Evolutionary conservation across 2,329 filamentous ascomycete genomes (phyloP), one percentile per base, ranked within the genome.

Genomic region (Fusarium nurragi): DNA sequence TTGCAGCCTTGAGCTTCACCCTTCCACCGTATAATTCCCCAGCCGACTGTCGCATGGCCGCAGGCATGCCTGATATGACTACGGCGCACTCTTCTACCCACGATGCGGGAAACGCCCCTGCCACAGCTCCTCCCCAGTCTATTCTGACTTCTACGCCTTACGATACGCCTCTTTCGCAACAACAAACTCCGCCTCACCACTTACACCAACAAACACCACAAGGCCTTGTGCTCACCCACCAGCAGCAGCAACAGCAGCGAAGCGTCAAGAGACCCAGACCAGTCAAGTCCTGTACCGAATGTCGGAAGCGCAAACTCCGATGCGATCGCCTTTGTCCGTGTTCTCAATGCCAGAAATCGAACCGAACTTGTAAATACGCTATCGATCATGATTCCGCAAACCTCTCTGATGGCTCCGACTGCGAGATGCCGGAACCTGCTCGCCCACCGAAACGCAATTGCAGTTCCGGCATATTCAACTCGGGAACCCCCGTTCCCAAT

Each of bases 341-440:
- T 67, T 83, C 83, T 7, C 84, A 87, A 71, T 88, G 85, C 70
- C 82, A 84, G 47, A 86, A 84, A 71, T 84, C 83, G n/a, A 81
- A 79, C 64, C 82, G 84, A 32, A 69, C 74, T 36, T 87, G 84
- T 75, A 82, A 78, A 65, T 87, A 86, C 65, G 77, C 82, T 22
- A 77, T 82, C 19, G 81, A 84, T 54, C 79, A 82, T 28, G 81
- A 83, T 51, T 77, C 75, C 10, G 77, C 77, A 30, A 81, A 79
- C 65, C 71, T 80, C 13, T 85, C 83, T 5, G 84, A 85, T 46
- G 79, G 72, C n/a, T 84, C 81, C 21, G 82, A 84, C 44, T 72
- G 60, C 38, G 79, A 82, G 50, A 56, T 70, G 8, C 64, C 67
- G 41, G 74, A 77, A 19, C 45, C 61, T 14, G 62, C 54, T 44